Evolutionary conservation across 305 asterid genomes (phyloP).

Genomic region (Plantago rigida): DNA sequence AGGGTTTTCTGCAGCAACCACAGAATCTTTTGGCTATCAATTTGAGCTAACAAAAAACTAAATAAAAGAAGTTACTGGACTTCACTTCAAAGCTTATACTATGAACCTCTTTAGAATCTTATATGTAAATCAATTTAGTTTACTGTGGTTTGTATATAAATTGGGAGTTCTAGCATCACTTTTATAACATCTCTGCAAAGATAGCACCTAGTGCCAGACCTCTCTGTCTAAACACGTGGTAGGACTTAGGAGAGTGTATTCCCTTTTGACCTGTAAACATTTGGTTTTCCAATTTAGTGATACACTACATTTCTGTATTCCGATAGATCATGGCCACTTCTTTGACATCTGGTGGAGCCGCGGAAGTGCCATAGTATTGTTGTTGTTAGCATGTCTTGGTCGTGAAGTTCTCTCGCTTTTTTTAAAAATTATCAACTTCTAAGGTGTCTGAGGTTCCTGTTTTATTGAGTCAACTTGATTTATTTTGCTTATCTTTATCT

Average conservation of each 20-base stretch:
- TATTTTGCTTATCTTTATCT: too few relatives aligned
- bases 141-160: not conserved
- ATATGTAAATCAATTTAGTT: not conserved
- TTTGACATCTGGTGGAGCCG: too few relatives aligned
- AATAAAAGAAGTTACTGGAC: too few relatives aligned
- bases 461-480: too few relatives aligned
- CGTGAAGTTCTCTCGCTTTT: too few relatives aligned
- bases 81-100: not conserved
- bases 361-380: too few relatives aligned
- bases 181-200: constrained; percentile 1
- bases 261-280: not conserved
- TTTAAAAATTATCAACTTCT: too few relatives aligned
- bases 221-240: not conserved
- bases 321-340: not conserved
- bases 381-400: too few relatives aligned
- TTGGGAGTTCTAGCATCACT: constrained; percentile 3
- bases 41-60: not conserved
- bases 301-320: not conserved
- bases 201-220: constrained; percentile 5
- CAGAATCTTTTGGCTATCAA: constrained; percentile 6
- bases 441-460: too few relatives aligned
- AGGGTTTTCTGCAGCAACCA: constrained; percentile 1
- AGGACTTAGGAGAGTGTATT: not conserved
- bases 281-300: not conserved
- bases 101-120: constrained; percentile 5